Conservation (phyloP, 2,329 filamentous ascomycete genomes). For the Phialocephala sp. region DNA sequence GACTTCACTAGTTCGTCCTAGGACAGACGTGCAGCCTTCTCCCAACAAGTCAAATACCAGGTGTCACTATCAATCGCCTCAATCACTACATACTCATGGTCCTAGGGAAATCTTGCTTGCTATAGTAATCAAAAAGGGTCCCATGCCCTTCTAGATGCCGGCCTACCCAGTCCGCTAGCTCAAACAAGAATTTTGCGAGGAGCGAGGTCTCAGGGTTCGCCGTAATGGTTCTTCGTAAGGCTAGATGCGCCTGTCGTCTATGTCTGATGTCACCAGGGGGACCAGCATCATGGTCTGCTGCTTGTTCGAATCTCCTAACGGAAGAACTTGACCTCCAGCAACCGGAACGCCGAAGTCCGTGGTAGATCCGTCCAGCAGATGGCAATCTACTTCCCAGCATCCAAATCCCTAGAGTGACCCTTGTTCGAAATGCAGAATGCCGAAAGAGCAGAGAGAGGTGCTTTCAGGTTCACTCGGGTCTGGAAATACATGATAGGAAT, state of each 20-base stretch:
- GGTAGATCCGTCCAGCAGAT: neutral
- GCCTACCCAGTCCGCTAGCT: neutral
- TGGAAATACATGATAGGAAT: neutral
- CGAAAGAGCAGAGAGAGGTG: too few relatives aligned
- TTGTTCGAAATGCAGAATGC: too few relatives aligned
- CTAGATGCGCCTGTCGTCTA: neutral
- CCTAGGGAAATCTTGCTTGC: neutral
- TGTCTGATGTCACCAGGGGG: neutral
- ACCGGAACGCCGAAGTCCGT: neutral
- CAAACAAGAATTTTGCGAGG: neutral
- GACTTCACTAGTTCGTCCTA: neutral
- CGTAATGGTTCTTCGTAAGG: neutral
- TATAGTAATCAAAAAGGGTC: neutral
- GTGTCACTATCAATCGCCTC: constrained; percentile 4
- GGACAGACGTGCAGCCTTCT: neutral
- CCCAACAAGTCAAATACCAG: neutral
- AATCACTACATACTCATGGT: neutral
- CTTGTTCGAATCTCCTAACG: neutral
- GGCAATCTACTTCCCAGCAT: neutral
- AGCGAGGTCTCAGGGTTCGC: neutral
- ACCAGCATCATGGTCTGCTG: neutral
- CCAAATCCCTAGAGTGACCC: too few relatives aligned
- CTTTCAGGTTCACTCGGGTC: neutral
- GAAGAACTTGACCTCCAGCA: neutral
- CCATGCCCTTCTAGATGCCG: neutral